Evolutionary conservation across 352 stramenopile genomes (phyloP), one percentile per base, ranked within the genome.

Genomic region (Phytopythium aichiense): DNA sequence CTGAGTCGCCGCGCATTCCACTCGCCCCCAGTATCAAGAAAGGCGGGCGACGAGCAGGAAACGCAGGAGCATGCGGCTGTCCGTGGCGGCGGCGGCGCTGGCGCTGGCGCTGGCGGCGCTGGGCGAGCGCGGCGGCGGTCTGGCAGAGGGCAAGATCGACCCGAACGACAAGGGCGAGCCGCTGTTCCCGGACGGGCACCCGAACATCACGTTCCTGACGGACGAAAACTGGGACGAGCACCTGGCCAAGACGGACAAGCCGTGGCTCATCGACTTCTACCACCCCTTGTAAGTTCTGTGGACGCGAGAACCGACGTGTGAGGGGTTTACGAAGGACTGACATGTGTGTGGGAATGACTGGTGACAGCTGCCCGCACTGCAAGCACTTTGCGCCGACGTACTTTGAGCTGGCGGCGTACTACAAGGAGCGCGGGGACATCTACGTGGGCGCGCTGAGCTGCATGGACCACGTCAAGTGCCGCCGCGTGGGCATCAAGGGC

Each of bases 391-490:
- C 77, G 22, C 82, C 82, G 16, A 67, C 69, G 40, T 94, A 80
- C 60, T 61, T 80, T 8, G 73, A 91, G 42, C 59, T 89, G 18
- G 84, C 80, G 4, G 80, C 84, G 22, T 85, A 89, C 63, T 92
- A 87, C 77, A 92, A 91, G 67, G 66, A 65, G n/a, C 69, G 80
- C 45, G 77, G 71, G 8, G 78, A 74, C 59, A 75, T 92, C 40
- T 83, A 94, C 63, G 66, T 94, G 8, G 84, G 84, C 56, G 84
- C 84, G 30, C 66, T 94, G 63, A 91, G 80, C 66, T 94, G 84
- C 74, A 94, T 94, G 84, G 82, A 94, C 71, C 83, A 90, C 68
- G 82, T 92, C 58, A 90, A 91, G 66, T 94, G 84, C 66, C 81
- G 82, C 48, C 76, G 80, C 45, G 81, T 89, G 38, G 77, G 68